Percentiles rank a stretch among this genome's conserved stretches.
phyloP scores from a whole-genome alignment of 306 rosid genomes.

The Neltuma alba region DNA sequence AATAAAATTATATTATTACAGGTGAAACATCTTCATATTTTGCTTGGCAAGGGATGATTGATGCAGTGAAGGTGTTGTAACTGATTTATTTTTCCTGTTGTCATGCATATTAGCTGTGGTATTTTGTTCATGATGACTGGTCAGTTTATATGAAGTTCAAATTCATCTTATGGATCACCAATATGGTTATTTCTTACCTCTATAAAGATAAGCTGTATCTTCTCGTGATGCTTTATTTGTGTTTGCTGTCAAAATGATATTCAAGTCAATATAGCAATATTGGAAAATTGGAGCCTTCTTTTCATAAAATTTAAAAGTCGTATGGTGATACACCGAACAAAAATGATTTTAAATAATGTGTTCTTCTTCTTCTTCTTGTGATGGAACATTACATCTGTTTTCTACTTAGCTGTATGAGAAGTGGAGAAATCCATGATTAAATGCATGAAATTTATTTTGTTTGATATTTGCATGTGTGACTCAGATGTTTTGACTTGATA shows the following conservation, averaged over 20 bases:
- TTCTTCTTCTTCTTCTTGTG: no score
- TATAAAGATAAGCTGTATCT: not conserved
- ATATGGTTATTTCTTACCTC: conserved; percentile 25
- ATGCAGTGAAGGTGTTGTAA: conserved; percentile 66
- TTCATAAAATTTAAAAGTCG: not conserved
- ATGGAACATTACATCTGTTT: not conserved
- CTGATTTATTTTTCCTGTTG: conserved; percentile 29
- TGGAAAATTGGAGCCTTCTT: not conserved
- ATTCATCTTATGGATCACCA: not conserved
- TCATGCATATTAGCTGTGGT: conserved; percentile 1
- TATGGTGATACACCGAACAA: not conserved
- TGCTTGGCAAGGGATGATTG: conserved; percentile 74
- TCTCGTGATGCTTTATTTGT: not conserved
- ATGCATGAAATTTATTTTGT: not conserved
- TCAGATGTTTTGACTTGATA: not conserved
- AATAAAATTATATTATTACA: conserved; percentile 42
- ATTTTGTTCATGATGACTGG: conserved; percentile 7
- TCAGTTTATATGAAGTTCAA: conserved; percentile 8
- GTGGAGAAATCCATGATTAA: not conserved
- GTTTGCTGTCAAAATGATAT: not conserved
- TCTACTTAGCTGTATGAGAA: not conserved
- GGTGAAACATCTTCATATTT: conserved; percentile 52
- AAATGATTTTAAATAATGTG: not conserved
- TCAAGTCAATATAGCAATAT: conserved; percentile 15
- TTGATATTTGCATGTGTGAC: not conserved